A percentile compares a stretch with the other conserved stretches of the same genome.
These are phyloP conservation scores for Monosporascus sp. DNA, from an alignment of 2,329 filamentous ascomycete species.

Conservation along the genomic window DNA sequence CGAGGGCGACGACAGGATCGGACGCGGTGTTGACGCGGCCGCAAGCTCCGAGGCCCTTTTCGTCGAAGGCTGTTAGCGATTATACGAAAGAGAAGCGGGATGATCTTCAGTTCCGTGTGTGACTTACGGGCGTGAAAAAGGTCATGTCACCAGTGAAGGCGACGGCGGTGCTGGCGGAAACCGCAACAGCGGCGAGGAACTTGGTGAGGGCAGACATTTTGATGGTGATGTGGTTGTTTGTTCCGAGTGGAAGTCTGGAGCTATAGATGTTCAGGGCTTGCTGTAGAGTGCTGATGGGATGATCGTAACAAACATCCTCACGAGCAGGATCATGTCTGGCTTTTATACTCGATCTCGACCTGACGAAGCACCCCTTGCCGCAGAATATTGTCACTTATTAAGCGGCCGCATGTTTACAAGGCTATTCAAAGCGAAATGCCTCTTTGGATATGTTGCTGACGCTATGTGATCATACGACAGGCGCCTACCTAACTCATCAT, in stretches of 20 bases:
- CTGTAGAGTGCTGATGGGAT: background rate
- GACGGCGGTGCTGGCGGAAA: constrained; percentile 1
- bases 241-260: background rate
- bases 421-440: no score
- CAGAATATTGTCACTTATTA: no score
- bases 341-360: background rate
- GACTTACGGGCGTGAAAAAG: constrained; percentile 10
- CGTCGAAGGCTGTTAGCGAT: background rate
- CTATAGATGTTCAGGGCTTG: background rate
- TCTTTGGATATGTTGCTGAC: no score
- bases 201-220: background rate
- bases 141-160: constrained; percentile 21
- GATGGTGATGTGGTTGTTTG: background rate
- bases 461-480: no score
- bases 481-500: no score
- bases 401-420: no score
- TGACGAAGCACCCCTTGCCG: no score
- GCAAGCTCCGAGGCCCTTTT: constrained; percentile 17
- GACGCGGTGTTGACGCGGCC: constrained; percentile 11
- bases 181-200: background rate
- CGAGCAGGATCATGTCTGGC: background rate
- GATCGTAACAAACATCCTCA: background rate
- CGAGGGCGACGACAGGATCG: constrained; percentile 20
- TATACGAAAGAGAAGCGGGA: background rate
- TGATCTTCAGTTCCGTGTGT: background rate